Conservation (phyloP, 805 yeast species). For the Sugiyamaella lignohabitans region DNA sequence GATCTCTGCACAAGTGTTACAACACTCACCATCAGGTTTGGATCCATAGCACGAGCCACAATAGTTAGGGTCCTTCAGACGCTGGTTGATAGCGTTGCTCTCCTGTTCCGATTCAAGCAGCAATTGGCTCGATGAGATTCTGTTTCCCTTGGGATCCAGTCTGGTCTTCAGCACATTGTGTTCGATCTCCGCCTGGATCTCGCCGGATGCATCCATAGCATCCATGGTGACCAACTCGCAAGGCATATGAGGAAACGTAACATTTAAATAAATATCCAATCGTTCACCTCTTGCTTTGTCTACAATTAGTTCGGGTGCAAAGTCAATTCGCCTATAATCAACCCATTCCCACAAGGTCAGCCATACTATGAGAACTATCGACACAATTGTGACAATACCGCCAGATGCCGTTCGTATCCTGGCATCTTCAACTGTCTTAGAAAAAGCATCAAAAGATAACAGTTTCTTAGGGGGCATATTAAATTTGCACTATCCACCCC, state of each 20-base stretch:
- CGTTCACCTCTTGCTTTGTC: constrained; percentile 61
- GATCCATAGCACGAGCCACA: constrained; percentile 93
- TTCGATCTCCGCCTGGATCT: constrained; percentile 64
- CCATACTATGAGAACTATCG: constrained; percentile 53
- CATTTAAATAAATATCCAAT: constrained; percentile 72
- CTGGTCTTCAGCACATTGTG: constrained; percentile 70
- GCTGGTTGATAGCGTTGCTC: not conserved
- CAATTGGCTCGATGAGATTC: constrained; percentile 37
- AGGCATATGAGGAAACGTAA: constrained; percentile 78
- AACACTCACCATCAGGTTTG: constrained; percentile 58
- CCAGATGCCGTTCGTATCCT: constrained; percentile 83
- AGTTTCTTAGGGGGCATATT: constrained; percentile 27
- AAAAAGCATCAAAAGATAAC: constrained; percentile 76
- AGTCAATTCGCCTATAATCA: constrained; percentile 61
- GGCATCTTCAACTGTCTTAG: constrained; percentile 92
- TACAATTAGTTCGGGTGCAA: constrained; percentile 79
- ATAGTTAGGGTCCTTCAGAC: constrained; percentile 37
- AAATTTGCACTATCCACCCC: not conserved
- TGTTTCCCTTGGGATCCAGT: constrained; percentile 48
- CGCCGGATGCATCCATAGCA: constrained; percentile 85
- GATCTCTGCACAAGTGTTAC: constrained; percentile 81
- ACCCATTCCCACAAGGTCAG: constrained; percentile 68
- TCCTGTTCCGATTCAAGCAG: constrained; percentile 18
- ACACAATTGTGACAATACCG: constrained; percentile 74
- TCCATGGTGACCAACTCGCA: constrained; percentile 77